Evolutionary conservation across 2,329 filamentous ascomycete species (phyloP).

Genomic region (Ascochyta lentis): DNA sequence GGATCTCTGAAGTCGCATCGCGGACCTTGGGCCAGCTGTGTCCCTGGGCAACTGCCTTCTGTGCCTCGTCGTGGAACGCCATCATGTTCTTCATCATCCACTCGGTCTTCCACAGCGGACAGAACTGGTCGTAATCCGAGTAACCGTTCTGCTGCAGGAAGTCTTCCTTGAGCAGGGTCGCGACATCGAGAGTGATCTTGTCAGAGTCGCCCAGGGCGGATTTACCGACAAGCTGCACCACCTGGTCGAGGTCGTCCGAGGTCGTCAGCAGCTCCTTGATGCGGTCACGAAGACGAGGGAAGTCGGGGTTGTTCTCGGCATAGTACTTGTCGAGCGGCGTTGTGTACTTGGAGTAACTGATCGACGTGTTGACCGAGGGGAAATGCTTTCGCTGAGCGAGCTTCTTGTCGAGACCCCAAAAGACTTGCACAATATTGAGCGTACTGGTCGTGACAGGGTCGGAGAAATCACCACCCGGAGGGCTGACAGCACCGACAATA

Average conservation of each 20-base stretch:
- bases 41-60: slow-evolving; percentile 92
- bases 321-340: slow-evolving; percentile 89
- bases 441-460: slow-evolving; percentile 95
- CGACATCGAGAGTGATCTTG: slow-evolving; percentile 97
- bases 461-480: slow-evolving; percentile 98
- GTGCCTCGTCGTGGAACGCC: slow-evolving; percentile 95
- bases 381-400: slow-evolving; percentile 99
- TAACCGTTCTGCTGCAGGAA: slow-evolving; percentile 99
- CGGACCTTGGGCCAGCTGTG: slow-evolving; percentile 92
- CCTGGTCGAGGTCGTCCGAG: slow-evolving; percentile 96
- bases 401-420: slow-evolving; percentile 99
- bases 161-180: slow-evolving; percentile 93
- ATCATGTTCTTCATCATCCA: slow-evolving; percentile 99
- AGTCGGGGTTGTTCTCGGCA: slow-evolving; percentile 90
- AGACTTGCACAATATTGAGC: slow-evolving; percentile 96
- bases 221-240: slow-evolving; percentile 98
- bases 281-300: slow-evolving; percentile 88
- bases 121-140: slow-evolving; percentile 99
- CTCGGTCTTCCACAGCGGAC: slow-evolving; percentile 98
- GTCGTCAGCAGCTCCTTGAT: slow-evolving; percentile 93
- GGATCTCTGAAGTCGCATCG: slow-evolving; percentile 86
- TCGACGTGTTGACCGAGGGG: slow-evolving; percentile 93
- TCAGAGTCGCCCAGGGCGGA: slow-evolving; percentile 93
- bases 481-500: slow-evolving; percentile 96
- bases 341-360: slow-evolving; percentile 98